Base-by-base conservation (phyloP, 2,329 filamentous ascomycete genomes). In the Neopestalotiopsis rosae region DNA sequence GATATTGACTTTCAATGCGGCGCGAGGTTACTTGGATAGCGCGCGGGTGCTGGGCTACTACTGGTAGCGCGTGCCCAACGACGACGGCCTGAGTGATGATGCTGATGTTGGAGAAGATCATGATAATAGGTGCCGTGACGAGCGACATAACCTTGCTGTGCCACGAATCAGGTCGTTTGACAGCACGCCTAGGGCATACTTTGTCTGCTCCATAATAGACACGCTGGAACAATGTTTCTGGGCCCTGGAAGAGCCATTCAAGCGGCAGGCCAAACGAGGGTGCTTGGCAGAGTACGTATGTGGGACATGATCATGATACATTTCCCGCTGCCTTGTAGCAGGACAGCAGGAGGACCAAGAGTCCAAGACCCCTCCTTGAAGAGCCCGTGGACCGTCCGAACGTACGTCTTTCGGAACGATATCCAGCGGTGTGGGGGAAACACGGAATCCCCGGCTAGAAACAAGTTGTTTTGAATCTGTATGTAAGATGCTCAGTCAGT, bases 71-170 rank as follows among this genome's bases (percentile, higher is more conserved):
- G 45, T 52, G 45, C 20, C 45, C 45, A 52, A 52, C 45, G 45
- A 52, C 17, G 45, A 52, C 20, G 45, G 45, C 45, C 45, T n/a
- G 17, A 52, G 20, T 52, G 45, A 52, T 52, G 45, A 52, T 52
- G 45, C 45, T 52, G 45, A 24, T 52, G 45, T n/a, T 52, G 45
- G 45, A 17, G 45, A 52, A 52, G 45, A 52, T 52, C 45, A 52
- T 52, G 45, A 52, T 52, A 52, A 52, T 52, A 52, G 14, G 45
- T 52, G 45, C 45, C 45, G 45, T 52, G 45, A 52, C 45, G 45
- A 52, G 45, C 45, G 45, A 52, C 45, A 52, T 17, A 52, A 52
- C 45, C 45, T 52, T 52, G 45, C 45, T 52, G 45, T 9, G 14
- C 17, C 45, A 52, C 45, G 45, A 52, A 52, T 24, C 45, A 52